Conservation (phyloP, 2,329 filamentous ascomycete genomes). For the Claviceps sp. region DNA sequence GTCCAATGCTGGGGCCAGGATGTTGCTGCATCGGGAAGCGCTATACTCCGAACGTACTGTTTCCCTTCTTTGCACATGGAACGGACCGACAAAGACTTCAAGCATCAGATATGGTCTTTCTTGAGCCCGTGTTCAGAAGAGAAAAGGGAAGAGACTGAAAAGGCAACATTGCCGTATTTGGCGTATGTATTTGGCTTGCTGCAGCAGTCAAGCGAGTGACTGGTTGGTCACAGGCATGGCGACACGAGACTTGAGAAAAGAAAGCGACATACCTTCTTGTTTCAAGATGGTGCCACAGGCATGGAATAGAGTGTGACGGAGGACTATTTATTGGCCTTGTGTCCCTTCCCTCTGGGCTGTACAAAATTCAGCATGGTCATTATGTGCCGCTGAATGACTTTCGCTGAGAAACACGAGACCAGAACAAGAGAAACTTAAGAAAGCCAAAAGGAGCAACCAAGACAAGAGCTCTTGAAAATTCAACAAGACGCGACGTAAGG, state of each 20-base stretch:
- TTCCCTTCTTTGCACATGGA: background rate
- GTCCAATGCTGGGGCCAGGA: background rate
- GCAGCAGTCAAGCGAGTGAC: slow-evolving; percentile 2
- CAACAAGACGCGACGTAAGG: background rate
- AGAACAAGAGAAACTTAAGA: background rate
- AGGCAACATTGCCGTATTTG: background rate
- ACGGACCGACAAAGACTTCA: too few relatives aligned
- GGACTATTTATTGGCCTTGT: background rate
- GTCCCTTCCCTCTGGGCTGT: background rate
- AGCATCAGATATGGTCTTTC: too few relatives aligned
- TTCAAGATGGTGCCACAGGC: background rate
- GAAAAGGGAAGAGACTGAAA: background rate
- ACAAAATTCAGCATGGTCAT: background rate
- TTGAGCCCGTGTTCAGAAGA: too few relatives aligned
- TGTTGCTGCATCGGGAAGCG: background rate
- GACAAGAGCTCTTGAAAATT: too few relatives aligned
- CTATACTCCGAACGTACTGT: background rate
- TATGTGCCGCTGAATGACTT: background rate
- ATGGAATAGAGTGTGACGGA: background rate
- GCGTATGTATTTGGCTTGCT: background rate
- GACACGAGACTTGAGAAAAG: background rate
- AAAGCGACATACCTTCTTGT: background rate
- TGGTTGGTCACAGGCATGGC: slow-evolving; percentile 2
- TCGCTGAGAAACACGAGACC: background rate
- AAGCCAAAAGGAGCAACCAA: background rate